Base-by-base conservation (phyloP, 2,329 filamentous ascomycete genomes). In the Coniochaeta sp. region DNA sequence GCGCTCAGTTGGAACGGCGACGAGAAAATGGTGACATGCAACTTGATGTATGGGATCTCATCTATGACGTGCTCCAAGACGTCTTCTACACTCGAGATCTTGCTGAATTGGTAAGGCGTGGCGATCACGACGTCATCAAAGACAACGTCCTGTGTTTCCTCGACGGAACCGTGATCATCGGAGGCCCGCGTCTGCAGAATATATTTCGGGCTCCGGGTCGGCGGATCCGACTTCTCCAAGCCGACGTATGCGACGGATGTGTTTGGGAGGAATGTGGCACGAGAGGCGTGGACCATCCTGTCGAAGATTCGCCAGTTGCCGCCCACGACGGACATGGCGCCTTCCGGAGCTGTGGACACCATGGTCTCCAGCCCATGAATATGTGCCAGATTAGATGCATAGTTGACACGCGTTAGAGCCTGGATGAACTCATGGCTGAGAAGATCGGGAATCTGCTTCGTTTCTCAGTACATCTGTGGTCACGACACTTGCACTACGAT, bases 241-340 rank as follows among this genome's bases (percentile, higher is more conserved):
- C 75, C 71, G 57, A 96, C 84, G 4, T 77, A 77, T 0, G 80
- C 78, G 0, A 97, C 88, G 0, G 83, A 79, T 0, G 88, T 89
- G 67, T 93, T 89, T 26, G 90, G 77, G 42, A 78, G 75, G 5
- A 93, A 65, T 0, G 77, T 73, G 0, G 89, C 86, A 3, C 80
- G 75, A 1, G 90, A 88, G 0, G 78, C 75, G 40, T 83, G 79
- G 1, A 93, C 77, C 89, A 97, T 96, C 52, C 81, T 77, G n/a
- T 88, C 82, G 70, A 99, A 99, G 59, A 99, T 96, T 67, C 85
- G 87, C 92, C 93, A 98, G 72, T 98, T 99, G 1, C 95, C 95
- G 7, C 92, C 92, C 16, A 83, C 74, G 1, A 98, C 83, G 19
- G 89, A 80, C 71, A 92, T 85, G 0, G 93, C 91, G 7, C 91